Conservation (phyloP, 1,284 basidiomycete genomes). For the Pyrrhoderma noxium region DNA sequence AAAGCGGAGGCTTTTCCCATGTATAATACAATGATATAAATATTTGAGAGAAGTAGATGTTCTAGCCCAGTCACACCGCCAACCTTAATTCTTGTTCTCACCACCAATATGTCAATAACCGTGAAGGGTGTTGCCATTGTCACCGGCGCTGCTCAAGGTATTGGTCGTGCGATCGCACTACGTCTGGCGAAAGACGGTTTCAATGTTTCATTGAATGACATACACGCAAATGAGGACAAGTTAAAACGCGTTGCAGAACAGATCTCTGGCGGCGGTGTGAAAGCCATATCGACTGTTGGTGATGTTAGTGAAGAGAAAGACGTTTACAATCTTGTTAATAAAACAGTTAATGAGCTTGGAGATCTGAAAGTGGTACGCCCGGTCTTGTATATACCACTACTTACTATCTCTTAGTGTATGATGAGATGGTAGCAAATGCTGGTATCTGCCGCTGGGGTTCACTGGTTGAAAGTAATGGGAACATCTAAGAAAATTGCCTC, state of each 20-base stretch:
- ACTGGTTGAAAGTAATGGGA: background rate
- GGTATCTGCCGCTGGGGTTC: constrained; percentile 3
- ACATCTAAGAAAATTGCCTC: background rate
- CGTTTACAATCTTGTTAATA: background rate
- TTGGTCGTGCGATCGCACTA: constrained; percentile 18
- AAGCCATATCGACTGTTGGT: background rate
- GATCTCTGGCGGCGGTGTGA: background rate
- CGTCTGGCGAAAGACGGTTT: constrained; percentile 19
- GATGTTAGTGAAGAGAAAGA: constrained; percentile 13
- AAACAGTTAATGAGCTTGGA: background rate
- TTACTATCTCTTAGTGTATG: background rate
- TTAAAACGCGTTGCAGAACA: constrained; percentile 6
- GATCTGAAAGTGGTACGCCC: background rate
- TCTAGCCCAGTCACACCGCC: too few species aligned
- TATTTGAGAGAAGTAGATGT: too few species aligned
- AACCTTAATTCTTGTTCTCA: background rate
- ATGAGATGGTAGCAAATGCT: constrained; percentile 21
- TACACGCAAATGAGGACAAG: constrained; percentile 12
- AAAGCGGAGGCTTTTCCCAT: too few species aligned
- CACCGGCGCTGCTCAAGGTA: constrained; percentile 23
- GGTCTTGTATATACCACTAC: background rate
- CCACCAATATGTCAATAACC: background rate
- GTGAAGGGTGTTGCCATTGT: constrained; percentile 10
- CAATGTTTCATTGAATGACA: constrained; percentile 20
- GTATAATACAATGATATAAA: too few species aligned